Percentiles rank a stretch among this genome's conserved stretches.
These are phyloP conservation scores for Juncus inflexus DNA, from an alignment of 176 grass and related monocot genomes.

Conservation along the genomic window DNA sequence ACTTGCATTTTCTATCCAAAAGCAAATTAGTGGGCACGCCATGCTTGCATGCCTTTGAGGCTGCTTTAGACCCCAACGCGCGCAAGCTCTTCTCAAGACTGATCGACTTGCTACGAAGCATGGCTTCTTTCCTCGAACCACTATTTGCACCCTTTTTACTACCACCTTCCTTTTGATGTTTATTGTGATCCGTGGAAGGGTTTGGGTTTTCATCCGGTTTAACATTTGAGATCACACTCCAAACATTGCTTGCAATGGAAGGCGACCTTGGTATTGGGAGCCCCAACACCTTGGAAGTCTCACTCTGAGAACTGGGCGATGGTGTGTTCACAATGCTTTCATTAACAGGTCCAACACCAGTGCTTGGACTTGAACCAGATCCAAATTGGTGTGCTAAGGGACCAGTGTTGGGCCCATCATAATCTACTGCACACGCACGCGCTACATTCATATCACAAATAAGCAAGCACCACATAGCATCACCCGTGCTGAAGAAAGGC, in stretches of 20 bases:
- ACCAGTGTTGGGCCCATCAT: conserved; percentile 25
- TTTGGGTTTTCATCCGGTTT: conserved; percentile 45
- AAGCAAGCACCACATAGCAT: conserved; percentile 88
- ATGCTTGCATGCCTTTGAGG: conserved; percentile 68
- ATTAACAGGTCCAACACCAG: conserved; percentile 42
- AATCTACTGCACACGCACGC: conserved; percentile 63
- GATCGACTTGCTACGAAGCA: conserved; percentile 73
- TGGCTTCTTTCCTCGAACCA: conserved; percentile 67
- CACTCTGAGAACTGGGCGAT: conserved; percentile 31
- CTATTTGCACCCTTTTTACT: conserved; percentile 44
- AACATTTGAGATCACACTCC: conserved; percentile 47
- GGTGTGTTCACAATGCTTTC: conserved; percentile 36
- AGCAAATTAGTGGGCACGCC: conserved; percentile 41
- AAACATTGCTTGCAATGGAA: conserved; percentile 43
- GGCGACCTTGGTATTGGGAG: conserved; percentile 42
- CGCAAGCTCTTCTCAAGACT: conserved; percentile 82
- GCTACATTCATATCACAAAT: conserved; percentile 81
- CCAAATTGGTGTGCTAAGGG: conserved; percentile 26
- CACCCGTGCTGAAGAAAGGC: conserved; percentile 72
- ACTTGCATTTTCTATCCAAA: conserved; percentile 65
- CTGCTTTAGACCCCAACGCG: conserved; percentile 77
- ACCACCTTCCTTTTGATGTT: conserved; percentile 49
- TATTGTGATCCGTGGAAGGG: conserved; percentile 39
- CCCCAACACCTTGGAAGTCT: conserved; percentile 33
- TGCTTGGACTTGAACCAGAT: conserved; percentile 45